Percentiles rank a stretch among this genome's conserved stretches.
Evolutionary conservation across 441 rosid species (phyloP).

Genomic region (Biscutella auriculata): DNA sequence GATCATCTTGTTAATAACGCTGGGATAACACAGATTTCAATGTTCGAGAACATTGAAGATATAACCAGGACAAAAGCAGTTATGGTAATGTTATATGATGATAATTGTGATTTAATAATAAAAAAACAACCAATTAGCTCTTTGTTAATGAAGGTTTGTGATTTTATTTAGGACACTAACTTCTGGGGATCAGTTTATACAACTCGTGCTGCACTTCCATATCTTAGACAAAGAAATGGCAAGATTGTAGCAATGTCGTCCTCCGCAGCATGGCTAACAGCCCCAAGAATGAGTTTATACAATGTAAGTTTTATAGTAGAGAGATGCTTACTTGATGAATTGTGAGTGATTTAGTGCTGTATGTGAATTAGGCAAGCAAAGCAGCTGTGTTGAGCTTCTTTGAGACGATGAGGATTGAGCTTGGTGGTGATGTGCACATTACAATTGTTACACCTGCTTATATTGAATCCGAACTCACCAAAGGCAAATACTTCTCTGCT

Average conservation of each 20-base stretch:
- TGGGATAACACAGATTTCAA: constrained; percentile 31
- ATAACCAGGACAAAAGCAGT: constrained; percentile 26
- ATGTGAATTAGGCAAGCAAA: constrained; percentile 50
- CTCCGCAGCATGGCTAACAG: constrained; percentile 41
- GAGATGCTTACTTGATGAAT: no score
- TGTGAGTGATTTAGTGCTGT: no score
- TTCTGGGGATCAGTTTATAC: constrained; percentile 64
- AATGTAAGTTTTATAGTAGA: no score
- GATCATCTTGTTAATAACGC: constrained; percentile 74
- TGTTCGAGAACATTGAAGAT: constrained; percentile 41
- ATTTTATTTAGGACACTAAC: constrained; percentile 41
- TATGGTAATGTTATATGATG: constrained; percentile 34
- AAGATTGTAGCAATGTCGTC: constrained; percentile 50
- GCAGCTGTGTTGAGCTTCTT: constrained; percentile 43
- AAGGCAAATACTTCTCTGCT: constrained; percentile 34
- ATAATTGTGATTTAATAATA: no score
- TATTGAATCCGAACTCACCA: constrained; percentile 49
- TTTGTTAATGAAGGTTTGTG: no score
- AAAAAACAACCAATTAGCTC: no score
- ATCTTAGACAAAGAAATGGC: constrained; percentile 43
- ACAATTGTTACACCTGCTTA: constrained; percentile 56
- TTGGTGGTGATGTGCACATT: constrained; percentile 34
- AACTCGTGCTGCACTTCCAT: constrained; percentile 42
- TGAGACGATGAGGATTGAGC: constrained; percentile 55
- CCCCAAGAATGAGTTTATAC: constrained; percentile 44